Evolutionary conservation across 805 yeast species (phyloP), one percentile per base, ranked within the genome.

Genomic region (Barnettozyma californica): DNA sequence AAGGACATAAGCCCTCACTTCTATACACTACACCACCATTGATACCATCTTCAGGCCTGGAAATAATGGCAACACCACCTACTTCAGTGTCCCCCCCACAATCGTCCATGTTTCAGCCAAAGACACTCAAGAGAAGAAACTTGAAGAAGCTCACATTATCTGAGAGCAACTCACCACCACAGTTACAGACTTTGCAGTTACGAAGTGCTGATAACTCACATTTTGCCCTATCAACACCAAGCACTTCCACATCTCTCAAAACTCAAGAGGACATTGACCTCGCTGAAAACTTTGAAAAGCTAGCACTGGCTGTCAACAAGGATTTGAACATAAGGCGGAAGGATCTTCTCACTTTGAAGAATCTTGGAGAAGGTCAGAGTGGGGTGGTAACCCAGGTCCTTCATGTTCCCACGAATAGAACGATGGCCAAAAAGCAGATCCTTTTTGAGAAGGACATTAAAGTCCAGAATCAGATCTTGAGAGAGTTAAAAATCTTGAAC

Each of bases 281-380:
- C 26, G 63, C 76, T 11, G 70, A 70, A 41, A 75, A 69, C 48
- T 67, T 78, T 46, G 74, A 75, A 41, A 74, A 72, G 52, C 63
- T 76, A 27, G 80, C 78, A 53, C 59, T 79, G 4, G 80, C 83
- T 1, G 68, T 79, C 40, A 83, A 78, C 56, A 76, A 76, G 55
- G 73, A 75, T 46, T 66, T 77, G 35, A 73, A 75, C 45, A 70
- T 82, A 42, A 73, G 74, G 46, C 75, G 76, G 38, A 81, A 80
- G 39, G 97, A 94, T 60, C 67, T 94, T 23, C 78, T 90, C 14
- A 79, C 82, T 31, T 64, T 94, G 45, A 82, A 87, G 51, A 82
- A 81, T 52, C 73, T 94, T 44, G 99, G 99, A 9, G 77, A 88
- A 26, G 99, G 99, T 11, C 91, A 88, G 63, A 89, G 96, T 11